phyloP scores from a whole-genome alignment of 371 early-diverging fungal genomes.

The Coemansia sp. region DNA sequence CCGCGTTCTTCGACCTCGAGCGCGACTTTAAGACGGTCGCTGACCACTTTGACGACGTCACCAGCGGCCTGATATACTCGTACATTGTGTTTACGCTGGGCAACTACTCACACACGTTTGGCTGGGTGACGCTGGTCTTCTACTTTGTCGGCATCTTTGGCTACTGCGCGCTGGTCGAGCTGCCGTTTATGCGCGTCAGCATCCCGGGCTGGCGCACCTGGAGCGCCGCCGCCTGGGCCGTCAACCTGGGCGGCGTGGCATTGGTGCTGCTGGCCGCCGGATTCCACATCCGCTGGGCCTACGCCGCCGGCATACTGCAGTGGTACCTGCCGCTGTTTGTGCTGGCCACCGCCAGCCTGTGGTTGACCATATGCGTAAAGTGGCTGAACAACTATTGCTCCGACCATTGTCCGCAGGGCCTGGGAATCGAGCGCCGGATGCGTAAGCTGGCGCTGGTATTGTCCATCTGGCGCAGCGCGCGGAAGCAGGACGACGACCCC shows the following conservation, averaged over 20 bases:
- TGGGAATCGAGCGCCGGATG: slow-evolving; percentile 35
- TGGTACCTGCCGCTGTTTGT: slow-evolving; percentile 49
- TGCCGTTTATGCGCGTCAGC: slow-evolving; percentile 70
- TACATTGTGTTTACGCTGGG: slow-evolving; percentile 80
- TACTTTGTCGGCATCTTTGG: slow-evolving; percentile 73
- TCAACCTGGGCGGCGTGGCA: slow-evolving; percentile 60
- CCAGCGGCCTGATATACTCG: slow-evolving; percentile 60
- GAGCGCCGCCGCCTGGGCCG: slow-evolving; percentile 68
- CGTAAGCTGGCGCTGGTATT: slow-evolving; percentile 27
- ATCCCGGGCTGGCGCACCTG: slow-evolving; percentile 69
- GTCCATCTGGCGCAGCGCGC: slow-evolving; percentile 17
- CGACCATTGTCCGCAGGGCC: slow-evolving; percentile 40
- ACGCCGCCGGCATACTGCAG: slow-evolving; percentile 29
- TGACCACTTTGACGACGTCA: slow-evolving; percentile 66
- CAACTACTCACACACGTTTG: slow-evolving; percentile 70
- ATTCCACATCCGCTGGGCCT: slow-evolving; percentile 48
- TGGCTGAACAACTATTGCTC: slow-evolving; percentile 27
- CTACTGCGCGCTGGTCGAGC: slow-evolving; percentile 67
- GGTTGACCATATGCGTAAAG: slow-evolving; percentile 24
- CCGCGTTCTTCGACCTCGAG: slow-evolving; percentile 66
- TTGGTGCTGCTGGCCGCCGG: slow-evolving; percentile 41
- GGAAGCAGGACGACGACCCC: neutral
- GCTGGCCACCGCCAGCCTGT: slow-evolving; percentile 45
- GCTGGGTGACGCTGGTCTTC: slow-evolving; percentile 70
- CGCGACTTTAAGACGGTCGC: slow-evolving; percentile 61